phyloP scores from a whole-genome alignment of 106 monocot genomes.

The Alisma plantagoaquatica region DNA sequence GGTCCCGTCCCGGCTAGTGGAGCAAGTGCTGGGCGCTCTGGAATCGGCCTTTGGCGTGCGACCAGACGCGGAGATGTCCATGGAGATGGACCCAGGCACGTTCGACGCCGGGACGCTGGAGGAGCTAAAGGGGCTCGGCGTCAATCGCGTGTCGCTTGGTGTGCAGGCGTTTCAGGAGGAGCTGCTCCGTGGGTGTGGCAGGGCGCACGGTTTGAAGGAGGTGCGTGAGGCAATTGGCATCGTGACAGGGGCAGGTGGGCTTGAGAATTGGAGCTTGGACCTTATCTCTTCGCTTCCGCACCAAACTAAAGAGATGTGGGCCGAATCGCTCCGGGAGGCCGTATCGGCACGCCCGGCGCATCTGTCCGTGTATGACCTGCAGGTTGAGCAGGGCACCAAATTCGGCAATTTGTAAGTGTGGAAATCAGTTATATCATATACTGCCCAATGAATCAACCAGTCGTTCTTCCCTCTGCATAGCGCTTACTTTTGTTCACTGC shows the following conservation, averaged over 20 bases:
- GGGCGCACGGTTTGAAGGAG: slow-evolving; percentile 71
- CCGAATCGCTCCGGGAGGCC: slow-evolving; percentile 46
- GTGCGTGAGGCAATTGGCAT: slow-evolving; percentile 67
- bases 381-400: slow-evolving; percentile 98
- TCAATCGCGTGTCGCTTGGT: slow-evolving; percentile 89
- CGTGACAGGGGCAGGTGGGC: slow-evolving; percentile 22
- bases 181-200: slow-evolving; percentile 59
- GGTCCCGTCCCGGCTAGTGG: slow-evolving; percentile 50
- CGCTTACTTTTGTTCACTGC: background rate
- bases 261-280: slow-evolving; percentile 90
- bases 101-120: slow-evolving; percentile 44
- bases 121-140: slow-evolving; percentile 44
- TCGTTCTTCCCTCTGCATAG: too few relatives aligned
- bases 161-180: slow-evolving; percentile 97
- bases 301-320: slow-evolving; percentile 83
- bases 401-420: slow-evolving; percentile 68
- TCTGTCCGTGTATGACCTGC: slow-evolving; percentile 87
- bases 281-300: slow-evolving; percentile 78
- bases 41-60: slow-evolving; percentile 30
- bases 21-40: slow-evolving; percentile 34
- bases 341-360: slow-evolving; percentile 51
- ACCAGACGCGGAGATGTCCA: slow-evolving; percentile 53
- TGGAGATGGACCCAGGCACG: slow-evolving; percentile 98
- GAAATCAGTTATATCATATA: background rate
- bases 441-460: background rate